phyloP scores from a whole-genome alignment of 805 yeast genomes.

The Saturnispora sekii region DNA sequence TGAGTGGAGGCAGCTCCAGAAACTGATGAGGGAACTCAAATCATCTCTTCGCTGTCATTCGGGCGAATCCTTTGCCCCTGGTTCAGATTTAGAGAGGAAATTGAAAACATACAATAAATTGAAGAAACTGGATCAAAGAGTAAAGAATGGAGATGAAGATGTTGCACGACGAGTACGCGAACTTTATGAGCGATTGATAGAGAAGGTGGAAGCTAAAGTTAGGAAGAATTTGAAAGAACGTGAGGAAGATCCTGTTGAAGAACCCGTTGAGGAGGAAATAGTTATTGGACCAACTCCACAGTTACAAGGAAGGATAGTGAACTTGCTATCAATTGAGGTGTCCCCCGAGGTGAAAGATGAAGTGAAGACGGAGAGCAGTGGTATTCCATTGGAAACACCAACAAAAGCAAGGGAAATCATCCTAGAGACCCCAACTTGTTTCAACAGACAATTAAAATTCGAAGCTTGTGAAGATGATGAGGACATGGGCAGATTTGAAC shows the following conservation, averaged over 20 bases:
- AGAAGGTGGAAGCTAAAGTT: not conserved
- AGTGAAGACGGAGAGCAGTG: not conserved
- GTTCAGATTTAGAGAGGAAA: slow-evolving; percentile 4
- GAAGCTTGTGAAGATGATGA: not conserved
- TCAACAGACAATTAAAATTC: not conserved
- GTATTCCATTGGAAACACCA: not conserved
- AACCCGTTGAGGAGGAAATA: slow-evolving; percentile 10
- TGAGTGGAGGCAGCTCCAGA: not conserved
- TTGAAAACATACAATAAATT: slow-evolving; percentile 9
- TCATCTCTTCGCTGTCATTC: slow-evolving; percentile 5
- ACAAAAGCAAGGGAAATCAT: not conserved
- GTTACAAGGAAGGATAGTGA: slow-evolving; percentile 62
- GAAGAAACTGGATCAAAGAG: slow-evolving; percentile 2
- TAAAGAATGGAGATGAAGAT: not conserved
- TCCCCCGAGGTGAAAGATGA: slow-evolving; percentile 12
- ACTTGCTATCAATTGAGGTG: slow-evolving; percentile 51
- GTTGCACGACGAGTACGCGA: not conserved
- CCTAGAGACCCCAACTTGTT: not conserved
- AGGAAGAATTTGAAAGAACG: not conserved
- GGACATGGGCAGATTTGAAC: not conserved
- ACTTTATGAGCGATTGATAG: not conserved
- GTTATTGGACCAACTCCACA: slow-evolving; percentile 87
- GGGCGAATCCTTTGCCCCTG: slow-evolving; percentile 7
- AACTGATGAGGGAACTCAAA: slow-evolving; percentile 2
- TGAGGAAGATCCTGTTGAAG: not conserved